phyloP scores from a whole-genome alignment of 805 yeast genomes.

The Clavispora asparagi region DNA sequence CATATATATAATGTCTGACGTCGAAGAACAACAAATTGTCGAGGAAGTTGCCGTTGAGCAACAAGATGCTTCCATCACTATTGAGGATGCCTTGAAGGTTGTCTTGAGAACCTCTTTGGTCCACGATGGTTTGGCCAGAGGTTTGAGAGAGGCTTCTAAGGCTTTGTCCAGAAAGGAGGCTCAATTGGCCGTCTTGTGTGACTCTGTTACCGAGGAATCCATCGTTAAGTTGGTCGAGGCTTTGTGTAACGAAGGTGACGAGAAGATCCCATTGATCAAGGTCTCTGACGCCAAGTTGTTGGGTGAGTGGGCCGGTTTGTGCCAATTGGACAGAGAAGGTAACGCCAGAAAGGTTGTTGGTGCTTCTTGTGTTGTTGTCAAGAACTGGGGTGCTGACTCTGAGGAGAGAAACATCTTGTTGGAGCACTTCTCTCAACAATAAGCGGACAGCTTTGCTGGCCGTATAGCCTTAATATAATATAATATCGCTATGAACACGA shows the following conservation, averaged over 20 bases:
- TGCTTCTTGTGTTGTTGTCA: conserved; percentile 98
- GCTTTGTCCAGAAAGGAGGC: conserved; percentile 98
- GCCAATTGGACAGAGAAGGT: conserved; percentile 99
- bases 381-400: conserved; percentile 99
- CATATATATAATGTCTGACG: conserved; percentile 73
- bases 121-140: conserved; percentile 99
- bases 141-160: conserved; percentile 99
- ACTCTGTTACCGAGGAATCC: conserved; percentile 96
- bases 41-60: conserved; percentile 82
- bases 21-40: conserved; percentile 80
- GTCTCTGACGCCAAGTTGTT: conserved; percentile 99
- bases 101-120: conserved; percentile 97
- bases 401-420: conserved; percentile 94
- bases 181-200: conserved; percentile 94
- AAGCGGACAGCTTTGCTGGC: conserved; percentile 23
- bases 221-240: conserved; percentile 98
- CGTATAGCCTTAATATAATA: conserved; percentile 1
- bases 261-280: conserved; percentile 96
- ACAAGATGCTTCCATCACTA: conserved; percentile 84
- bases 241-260: conserved; percentile 95
- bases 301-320: conserved; percentile 99
- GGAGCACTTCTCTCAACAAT: conserved; percentile 91
- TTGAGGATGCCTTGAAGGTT: conserved; percentile 97
- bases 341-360: conserved; percentile 99
- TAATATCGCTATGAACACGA: not conserved